Evolutionary conservation across 2,329 filamentous ascomycete species (phyloP).

Genomic region (Microdochium nivale): DNA sequence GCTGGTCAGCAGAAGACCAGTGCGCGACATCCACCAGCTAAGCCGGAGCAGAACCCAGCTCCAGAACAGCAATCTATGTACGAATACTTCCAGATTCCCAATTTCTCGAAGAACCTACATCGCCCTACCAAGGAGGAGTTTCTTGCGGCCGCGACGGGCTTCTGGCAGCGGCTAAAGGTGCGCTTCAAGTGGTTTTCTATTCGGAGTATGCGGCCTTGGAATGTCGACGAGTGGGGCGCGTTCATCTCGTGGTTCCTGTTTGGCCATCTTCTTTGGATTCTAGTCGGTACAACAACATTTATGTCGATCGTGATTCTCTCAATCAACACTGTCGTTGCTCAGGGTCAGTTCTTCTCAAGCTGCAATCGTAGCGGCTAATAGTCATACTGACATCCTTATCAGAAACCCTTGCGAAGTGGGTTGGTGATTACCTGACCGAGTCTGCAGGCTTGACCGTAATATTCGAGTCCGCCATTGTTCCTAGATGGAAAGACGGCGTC

Average conservation of each 20-base stretch:
- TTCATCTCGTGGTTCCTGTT: constrained; percentile 91
- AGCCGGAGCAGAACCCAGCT: constrained; percentile 21
- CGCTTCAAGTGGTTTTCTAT: constrained; percentile 98
- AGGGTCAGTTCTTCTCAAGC: constrained; percentile 47
- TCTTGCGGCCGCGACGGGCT: constrained; percentile 81
- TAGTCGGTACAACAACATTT: constrained; percentile 96
- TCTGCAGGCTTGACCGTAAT: constrained; percentile 90
- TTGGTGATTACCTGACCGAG: constrained; percentile 91
- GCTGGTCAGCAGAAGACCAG: neutral
- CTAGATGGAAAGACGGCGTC: constrained; percentile 89
- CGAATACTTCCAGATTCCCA: constrained; percentile 44
- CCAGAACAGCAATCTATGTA: constrained; percentile 43
- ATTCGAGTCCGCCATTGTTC: constrained; percentile 96
- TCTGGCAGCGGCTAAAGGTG: constrained; percentile 82
- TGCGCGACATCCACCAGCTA: neutral
- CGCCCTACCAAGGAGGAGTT: constrained; percentile 90
- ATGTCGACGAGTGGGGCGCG: constrained; percentile 90
- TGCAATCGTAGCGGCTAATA: neutral
- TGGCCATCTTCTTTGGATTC: constrained; percentile 88
- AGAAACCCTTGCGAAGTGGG: constrained; percentile 89
- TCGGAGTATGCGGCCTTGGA: constrained; percentile 86
- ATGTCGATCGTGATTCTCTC: constrained; percentile 84
- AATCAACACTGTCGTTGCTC: constrained; percentile 93
- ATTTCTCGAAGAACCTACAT: constrained; percentile 66
- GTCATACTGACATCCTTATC: constrained; percentile 10